Base-by-base conservation (phyloP, 768 basidiomycete species). In the Neoboletus brunneissimus region DNA sequence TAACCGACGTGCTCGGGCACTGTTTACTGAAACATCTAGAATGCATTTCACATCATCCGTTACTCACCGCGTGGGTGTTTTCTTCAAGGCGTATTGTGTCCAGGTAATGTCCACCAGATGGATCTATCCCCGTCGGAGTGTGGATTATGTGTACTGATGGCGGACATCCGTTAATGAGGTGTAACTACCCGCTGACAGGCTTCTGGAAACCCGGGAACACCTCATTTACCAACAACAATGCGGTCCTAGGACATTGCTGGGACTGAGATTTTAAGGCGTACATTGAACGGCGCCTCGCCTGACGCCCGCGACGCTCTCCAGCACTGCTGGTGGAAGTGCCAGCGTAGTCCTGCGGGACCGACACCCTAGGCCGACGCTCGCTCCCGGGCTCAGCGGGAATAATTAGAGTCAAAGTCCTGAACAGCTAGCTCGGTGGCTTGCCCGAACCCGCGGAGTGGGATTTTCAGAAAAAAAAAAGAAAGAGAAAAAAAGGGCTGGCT, bases 1-100 rank as follows among this genome's bases (percentile, higher is more conserved):
- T 63, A 53, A 48, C 38, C 48, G 44, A 53, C 41, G 44, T 57
- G 48, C 42, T 42, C 40, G 49, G 56, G 48, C 43, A 48, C 15
- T 20, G 44, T 40, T 40, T 57, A 38, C 53, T 54, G 38, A 53
- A 48, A 27, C 55, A 38, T 57, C 35, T 46, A 42, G 25, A 55
- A 54, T 46, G 15, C 49, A 54, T 43, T 64, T 56, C 25, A 35
- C 46, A 42, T 13, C 29, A 48, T 54, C 44, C 10, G 7, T 40
- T 48, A 7, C 18, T 42, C 38, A 5, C 15, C 40, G 50, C 15
- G 41, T 29, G 27, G 37, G 53, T 41, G 42, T 22, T 8, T 12
- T 47, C 42, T 27, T 27, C 29, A 29, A 35, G 20, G 29, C 27
- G 44, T n/a, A 9, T 13, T 10, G 9, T 25, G 25, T 45, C 29